phyloP scores from a whole-genome alignment of 2,329 filamentous ascomycete species.

The Tolypocladium capitatum region DNA sequence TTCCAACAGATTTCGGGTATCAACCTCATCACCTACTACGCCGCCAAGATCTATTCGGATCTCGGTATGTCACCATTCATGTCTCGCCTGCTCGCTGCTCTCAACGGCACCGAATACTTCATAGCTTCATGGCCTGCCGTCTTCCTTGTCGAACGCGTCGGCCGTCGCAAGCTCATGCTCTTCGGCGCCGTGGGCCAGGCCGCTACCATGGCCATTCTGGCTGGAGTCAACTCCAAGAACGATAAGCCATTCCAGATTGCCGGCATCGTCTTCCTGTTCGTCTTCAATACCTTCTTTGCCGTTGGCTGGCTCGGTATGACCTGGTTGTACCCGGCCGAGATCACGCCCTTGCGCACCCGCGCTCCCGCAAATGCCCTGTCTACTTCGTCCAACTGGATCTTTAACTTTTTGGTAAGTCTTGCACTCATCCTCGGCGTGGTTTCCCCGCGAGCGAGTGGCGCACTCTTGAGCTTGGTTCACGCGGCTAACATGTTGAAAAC shows the following conservation, averaged over 20 bases:
- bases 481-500: neutral
- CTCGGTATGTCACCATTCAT: conserved; percentile 39
- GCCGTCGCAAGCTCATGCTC: conserved; percentile 58
- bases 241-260: conserved; percentile 39
- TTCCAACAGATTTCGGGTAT: conserved; percentile 54
- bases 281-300: conserved; percentile 45
- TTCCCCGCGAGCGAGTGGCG: neutral
- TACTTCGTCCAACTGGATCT: conserved; percentile 45
- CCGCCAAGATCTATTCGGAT: conserved; percentile 43
- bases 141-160: conserved; percentile 52
- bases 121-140: conserved; percentile 50
- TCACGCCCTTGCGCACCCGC: conserved; percentile 54
- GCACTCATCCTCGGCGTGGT: neutral
- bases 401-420: conserved; percentile 39
- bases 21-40: conserved; percentile 51
- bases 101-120: conserved; percentile 35
- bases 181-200: conserved; percentile 52
- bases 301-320: conserved; percentile 45
- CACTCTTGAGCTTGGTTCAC: neutral
- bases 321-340: conserved; percentile 55
- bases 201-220: conserved; percentile 49
- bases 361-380: conserved; percentile 45
- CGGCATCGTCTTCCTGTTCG: conserved; percentile 54
- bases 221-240: conserved; percentile 37
- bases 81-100: conserved; percentile 40